Evolutionary conservation across 129 eudicot genomes (phyloP).

Genomic region (Centella asiatica): DNA sequence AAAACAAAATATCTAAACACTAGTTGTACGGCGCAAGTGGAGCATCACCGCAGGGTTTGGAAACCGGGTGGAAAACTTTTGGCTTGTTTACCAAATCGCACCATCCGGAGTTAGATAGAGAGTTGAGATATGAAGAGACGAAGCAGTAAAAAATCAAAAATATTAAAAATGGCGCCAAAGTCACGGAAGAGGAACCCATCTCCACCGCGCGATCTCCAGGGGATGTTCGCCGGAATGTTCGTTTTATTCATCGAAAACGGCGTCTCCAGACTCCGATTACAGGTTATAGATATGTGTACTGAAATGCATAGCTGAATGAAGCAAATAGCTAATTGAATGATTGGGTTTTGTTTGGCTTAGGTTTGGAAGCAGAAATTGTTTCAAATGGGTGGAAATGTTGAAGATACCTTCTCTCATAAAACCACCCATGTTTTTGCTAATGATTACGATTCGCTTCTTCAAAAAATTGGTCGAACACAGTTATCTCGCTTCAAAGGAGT

Average conservation of each 20-base stretch:
- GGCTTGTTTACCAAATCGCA: too few relatives aligned
- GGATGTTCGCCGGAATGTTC: slow-evolving; percentile 74
- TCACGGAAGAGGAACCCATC: slow-evolving; percentile 26
- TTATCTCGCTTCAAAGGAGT: slow-evolving; percentile 45
- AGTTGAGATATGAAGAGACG: too few relatives aligned
- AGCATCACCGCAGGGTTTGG: too few relatives aligned
- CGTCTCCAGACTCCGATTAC: slow-evolving; percentile 63
- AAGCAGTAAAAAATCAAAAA: too few relatives aligned
- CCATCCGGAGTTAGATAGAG: too few relatives aligned
- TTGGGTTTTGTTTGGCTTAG: slow-evolving; percentile 18
- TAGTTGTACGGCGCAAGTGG: too few relatives aligned
- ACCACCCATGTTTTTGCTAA: slow-evolving; percentile 66
- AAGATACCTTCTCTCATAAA: slow-evolving; percentile 33
- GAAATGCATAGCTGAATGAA: background rate
- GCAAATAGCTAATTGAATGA: background rate
- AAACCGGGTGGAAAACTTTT: too few relatives aligned
- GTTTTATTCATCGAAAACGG: slow-evolving; percentile 55
- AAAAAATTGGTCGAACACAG: slow-evolving; percentile 23
- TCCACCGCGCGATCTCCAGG: slow-evolving; percentile 56
- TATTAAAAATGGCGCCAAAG: slow-evolving; percentile 89
- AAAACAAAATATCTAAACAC: too few relatives aligned
- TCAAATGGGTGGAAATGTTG: slow-evolving; percentile 80
- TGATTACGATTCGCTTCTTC: slow-evolving; percentile 37
- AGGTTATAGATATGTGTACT: too few relatives aligned
- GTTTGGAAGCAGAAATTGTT: slow-evolving; percentile 80